Conservation (phyloP, 2,329 filamentous ascomycete genomes). For the Lachnellula arida region DNA sequence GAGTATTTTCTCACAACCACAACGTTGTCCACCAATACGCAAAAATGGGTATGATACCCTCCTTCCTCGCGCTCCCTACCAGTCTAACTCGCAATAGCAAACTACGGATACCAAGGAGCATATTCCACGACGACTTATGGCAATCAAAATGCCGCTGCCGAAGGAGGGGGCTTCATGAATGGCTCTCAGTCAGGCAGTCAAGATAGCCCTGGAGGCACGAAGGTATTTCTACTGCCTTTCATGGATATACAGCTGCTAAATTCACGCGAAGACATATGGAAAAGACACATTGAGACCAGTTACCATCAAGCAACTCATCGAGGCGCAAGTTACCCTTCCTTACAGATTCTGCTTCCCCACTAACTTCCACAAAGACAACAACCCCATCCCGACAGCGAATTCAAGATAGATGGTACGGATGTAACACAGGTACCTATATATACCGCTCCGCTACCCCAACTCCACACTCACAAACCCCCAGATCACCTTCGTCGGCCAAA, state of each 20-base stretch:
- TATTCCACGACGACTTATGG: constrained; percentile 36
- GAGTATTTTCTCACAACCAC: constrained; percentile 2
- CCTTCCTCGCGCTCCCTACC: background rate
- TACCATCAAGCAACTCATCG: constrained; percentile 90
- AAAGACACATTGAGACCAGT: constrained; percentile 89
- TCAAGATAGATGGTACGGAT: constrained; percentile 74
- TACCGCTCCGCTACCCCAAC: background rate
- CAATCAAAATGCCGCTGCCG: constrained; percentile 53
- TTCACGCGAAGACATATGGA: constrained; percentile 42
- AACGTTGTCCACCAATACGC: constrained; percentile 5
- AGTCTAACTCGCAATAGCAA: constrained; percentile 22
- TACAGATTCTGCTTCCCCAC: background rate
- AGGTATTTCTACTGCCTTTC: constrained; percentile 32
- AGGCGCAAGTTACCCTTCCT: constrained; percentile 45
- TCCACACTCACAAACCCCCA: constrained; percentile 32
- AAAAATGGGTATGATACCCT: constrained; percentile 15
- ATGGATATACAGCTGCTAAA: constrained; percentile 1
- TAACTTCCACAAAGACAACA: constrained; percentile 43
- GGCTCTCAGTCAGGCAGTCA: constrained; percentile 59
- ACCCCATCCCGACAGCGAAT: constrained; percentile 68
- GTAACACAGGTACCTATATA: constrained; percentile 50
- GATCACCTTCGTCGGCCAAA: constrained; percentile 84
- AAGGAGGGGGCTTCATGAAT: constrained; percentile 54
- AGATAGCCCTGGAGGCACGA: constrained; percentile 40
- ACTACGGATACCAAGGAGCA: constrained; percentile 27